These are phyloP conservation scores for Funneliformis caledonium DNA, from an alignment of 371 early-diverging fungal species.

Conservation along the genomic window DNA sequence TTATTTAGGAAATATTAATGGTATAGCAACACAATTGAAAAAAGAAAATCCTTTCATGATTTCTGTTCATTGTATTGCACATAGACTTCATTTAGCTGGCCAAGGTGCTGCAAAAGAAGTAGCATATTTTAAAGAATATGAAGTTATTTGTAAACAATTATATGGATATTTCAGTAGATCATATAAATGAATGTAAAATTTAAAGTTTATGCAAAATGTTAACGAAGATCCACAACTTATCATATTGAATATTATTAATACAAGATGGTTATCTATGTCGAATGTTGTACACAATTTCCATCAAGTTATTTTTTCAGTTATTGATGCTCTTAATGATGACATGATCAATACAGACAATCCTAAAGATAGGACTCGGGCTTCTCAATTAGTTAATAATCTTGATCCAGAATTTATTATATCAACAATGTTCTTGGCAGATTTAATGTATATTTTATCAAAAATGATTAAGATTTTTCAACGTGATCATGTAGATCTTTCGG, in stretches of 20 bases:
- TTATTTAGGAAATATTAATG: too few relatives aligned
- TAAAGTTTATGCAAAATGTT: background rate
- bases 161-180: background rate
- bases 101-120: too few relatives aligned
- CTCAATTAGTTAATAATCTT: background rate
- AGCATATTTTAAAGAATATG: too few relatives aligned
- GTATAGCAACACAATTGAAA: too few relatives aligned
- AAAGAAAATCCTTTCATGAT: too few relatives aligned
- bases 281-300: background rate
- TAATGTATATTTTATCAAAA: background rate
- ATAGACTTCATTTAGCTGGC: too few relatives aligned
- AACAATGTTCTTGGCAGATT: background rate
- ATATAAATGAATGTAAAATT: background rate
- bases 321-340: conserved; percentile 5
- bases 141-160: background rate
- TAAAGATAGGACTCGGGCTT: too few relatives aligned
- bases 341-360: background rate
- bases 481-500: too few relatives aligned
- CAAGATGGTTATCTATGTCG: conserved; percentile 15
- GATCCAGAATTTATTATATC: conserved; percentile 18
- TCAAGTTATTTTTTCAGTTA: background rate
- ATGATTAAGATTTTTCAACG: too few relatives aligned
- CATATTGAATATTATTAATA: background rate
- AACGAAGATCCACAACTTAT: background rate
- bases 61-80: too few relatives aligned